Conservation (phyloP, 2,329 filamentous ascomycete species). For the Colletotrichum cuscutae region DNA sequence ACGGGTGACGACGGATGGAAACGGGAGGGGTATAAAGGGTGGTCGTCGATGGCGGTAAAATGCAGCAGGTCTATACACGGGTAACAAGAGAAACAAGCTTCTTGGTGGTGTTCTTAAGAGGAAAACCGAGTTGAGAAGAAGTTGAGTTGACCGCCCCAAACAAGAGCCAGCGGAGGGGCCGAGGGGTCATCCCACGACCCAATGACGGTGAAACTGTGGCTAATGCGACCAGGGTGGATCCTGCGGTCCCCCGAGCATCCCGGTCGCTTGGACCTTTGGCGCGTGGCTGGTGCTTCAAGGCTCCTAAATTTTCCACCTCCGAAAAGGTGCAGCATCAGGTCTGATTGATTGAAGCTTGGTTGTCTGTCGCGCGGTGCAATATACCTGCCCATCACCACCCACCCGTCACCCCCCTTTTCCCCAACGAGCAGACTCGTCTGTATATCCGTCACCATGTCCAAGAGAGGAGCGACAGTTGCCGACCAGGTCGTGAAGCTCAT, state of each 20-base stretch:
- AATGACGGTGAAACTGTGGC: conserved; percentile 36
- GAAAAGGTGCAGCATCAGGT: conserved; percentile 15
- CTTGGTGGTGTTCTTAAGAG: conserved; percentile 27
- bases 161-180: conserved; percentile 26
- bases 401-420: not conserved
- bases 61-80: conserved; percentile 11
- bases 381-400: not conserved
- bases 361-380: conserved; percentile 21
- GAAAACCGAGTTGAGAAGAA: conserved; percentile 21
- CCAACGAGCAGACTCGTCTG: conserved; percentile 27
- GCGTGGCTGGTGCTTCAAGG: conserved; percentile 33
- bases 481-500: conserved; percentile 96
- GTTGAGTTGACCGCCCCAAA: conserved; percentile 34
- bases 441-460: conserved; percentile 59
- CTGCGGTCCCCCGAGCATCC: conserved; percentile 26
- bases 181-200: conserved; percentile 35
- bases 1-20: not conserved
- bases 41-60: not conserved
- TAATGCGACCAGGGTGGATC: conserved; percentile 26
- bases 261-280: conserved; percentile 33
- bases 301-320: conserved; percentile 34
- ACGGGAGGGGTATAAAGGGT: not conserved
- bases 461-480: conserved; percentile 51
- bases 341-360: conserved; percentile 9
- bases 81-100: conserved; percentile 16